A percentile compares a stretch with the other conserved stretches of the same genome.
These are phyloP conservation scores for Gryganskiella cystojenkinii DNA, from an alignment of 192 early-diverging fungal genomes.

Conservation along the genomic window DNA sequence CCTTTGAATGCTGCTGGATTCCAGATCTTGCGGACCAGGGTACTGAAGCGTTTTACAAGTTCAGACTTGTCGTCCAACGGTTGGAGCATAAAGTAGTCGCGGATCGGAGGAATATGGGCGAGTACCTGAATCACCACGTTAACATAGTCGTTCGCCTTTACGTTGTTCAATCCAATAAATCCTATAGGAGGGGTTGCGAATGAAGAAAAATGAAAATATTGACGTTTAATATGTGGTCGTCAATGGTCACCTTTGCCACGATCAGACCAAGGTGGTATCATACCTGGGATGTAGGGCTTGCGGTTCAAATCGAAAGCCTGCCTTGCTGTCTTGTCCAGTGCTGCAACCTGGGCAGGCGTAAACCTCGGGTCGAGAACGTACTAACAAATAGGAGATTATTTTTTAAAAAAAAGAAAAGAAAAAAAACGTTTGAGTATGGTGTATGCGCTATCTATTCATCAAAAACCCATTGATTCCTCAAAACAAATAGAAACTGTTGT, in stretches of 20 bases:
- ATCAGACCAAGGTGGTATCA: background rate
- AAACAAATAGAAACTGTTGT: background rate
- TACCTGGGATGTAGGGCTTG: conserved; percentile 86
- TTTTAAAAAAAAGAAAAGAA: background rate
- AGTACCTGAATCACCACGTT: conserved; percentile 93
- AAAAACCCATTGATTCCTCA: background rate
- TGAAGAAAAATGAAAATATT: too few species aligned
- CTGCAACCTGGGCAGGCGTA: conserved; percentile 69
- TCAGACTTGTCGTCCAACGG: conserved; percentile 62
- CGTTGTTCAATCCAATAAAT: conserved; percentile 93
- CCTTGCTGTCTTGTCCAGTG: conserved; percentile 70
- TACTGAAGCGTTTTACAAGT: conserved; percentile 79
- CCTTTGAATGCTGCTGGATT: conserved; percentile 91
- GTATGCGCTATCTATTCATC: background rate
- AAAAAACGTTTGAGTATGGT: background rate
- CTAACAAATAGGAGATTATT: too few species aligned
- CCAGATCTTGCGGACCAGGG: conserved; percentile 92
- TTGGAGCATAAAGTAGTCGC: conserved; percentile 82
- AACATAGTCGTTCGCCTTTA: conserved; percentile 95
- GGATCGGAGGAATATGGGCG: conserved; percentile 85
- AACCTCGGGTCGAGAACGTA: conserved; percentile 88
- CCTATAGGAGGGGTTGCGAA: too few species aligned
- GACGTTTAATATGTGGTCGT: too few species aligned
- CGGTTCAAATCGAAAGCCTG: conserved; percentile 86
- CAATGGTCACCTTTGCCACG: too few species aligned